Conservation (phyloP, 192 early-diverging fungal species). For the Lunasporangiospora selenospora region DNA sequence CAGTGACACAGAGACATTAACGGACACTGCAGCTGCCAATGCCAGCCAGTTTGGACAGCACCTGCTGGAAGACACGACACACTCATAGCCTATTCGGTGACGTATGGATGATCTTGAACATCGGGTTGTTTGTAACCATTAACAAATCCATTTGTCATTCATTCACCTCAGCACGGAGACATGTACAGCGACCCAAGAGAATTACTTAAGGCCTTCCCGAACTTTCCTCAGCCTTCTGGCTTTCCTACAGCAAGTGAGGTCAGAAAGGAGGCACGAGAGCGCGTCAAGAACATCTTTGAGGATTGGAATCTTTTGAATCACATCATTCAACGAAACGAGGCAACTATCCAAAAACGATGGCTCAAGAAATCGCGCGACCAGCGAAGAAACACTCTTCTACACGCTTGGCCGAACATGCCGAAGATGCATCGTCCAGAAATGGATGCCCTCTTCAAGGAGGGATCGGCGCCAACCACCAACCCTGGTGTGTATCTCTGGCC, state of each 20-base stretch:
- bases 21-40: too few relatives aligned
- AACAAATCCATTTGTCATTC: background rate
- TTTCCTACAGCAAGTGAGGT: constrained; percentile 22
- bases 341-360: constrained; percentile 28
- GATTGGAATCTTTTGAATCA: constrained; percentile 34
- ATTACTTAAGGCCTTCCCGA: background rate
- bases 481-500: constrained; percentile 24
- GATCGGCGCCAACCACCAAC: background rate
- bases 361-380: constrained; percentile 26
- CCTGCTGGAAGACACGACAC: background rate
- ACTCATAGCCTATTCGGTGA: background rate
- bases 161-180: background rate
- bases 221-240: constrained; percentile 17
- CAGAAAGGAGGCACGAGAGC: constrained; percentile 10
- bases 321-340: constrained; percentile 23
- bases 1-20: too few relatives aligned
- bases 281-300: constrained; percentile 18
- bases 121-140: background rate
- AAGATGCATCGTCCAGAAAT: constrained; percentile 28
- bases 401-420: constrained; percentile 31
- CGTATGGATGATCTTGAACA: constrained; percentile 1
- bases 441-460: constrained; percentile 20
- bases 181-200: background rate
- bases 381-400: constrained; percentile 20
- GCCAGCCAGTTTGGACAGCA: background rate